phyloP scores from a whole-genome alignment of 1,139 yeast genomes.

The Lodderomyces oxycetoniae region DNA sequence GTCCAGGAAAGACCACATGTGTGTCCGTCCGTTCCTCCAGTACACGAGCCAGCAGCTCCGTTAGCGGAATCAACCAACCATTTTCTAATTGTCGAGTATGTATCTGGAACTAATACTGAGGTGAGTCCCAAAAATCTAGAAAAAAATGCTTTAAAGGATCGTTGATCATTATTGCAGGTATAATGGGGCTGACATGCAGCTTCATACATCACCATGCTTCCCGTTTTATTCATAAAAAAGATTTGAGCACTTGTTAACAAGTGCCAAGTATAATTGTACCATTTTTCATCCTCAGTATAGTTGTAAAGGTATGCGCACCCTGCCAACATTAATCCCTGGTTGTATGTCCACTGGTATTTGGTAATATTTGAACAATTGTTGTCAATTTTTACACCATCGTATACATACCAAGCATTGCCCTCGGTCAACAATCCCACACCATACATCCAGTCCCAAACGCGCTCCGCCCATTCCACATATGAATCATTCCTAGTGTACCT shows the following conservation, averaged over 20 bases:
- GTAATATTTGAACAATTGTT: conserved; percentile 60
- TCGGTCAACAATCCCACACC: conserved; percentile 54
- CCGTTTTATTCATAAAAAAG: conserved; percentile 52
- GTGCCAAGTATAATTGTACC: conserved; percentile 60
- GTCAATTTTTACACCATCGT: conserved; percentile 73
- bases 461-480: conserved; percentile 76
- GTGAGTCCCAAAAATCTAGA: conserved; percentile 74
- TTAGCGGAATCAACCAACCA: conserved; percentile 59
- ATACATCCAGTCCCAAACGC: conserved; percentile 77
- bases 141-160: conserved; percentile 82
- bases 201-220: conserved; percentile 59
- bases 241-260: conserved; percentile 48
- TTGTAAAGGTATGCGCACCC: conserved; percentile 85
- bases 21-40: conserved; percentile 83
- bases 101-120: conserved; percentile 64
- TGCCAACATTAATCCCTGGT: conserved; percentile 72
- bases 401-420: conserved; percentile 47
- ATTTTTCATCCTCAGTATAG: conserved; percentile 58
- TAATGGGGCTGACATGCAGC: conserved; percentile 67
- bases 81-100: conserved; percentile 47
- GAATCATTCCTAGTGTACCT: conserved; percentile 72
- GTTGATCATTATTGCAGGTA: conserved; percentile 79
- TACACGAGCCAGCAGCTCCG: conserved; percentile 79
- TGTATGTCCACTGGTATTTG: conserved; percentile 77
- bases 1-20: conserved; percentile 90